Evolutionary conservation across 139 green algal species (phyloP), one percentile per base, ranked within the genome.

Genomic region (Picochlorum sp.): DNA sequence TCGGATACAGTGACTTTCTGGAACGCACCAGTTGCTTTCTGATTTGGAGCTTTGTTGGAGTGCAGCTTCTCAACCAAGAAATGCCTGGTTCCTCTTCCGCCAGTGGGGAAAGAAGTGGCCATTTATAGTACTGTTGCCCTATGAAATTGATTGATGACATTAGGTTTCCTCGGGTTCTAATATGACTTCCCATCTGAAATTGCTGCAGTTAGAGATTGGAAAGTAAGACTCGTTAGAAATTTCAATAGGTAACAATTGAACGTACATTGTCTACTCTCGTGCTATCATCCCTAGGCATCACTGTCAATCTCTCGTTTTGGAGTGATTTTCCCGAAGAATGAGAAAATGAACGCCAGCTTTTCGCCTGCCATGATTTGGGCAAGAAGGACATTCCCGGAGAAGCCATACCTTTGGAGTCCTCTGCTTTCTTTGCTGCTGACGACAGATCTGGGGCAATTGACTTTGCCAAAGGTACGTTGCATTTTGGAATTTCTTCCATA

Each of bases 51-150:
- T 70, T 65, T 5, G 11, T 15, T 15, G 20, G 34, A 4, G 66
- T 30, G 0, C 38, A 49, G 3, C 63, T 44, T 15, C 31, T 31
- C 45, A 65, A 24, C 68, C 72, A 73, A 37, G 60, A 9, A 14
- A 47, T 45, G 2, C 44, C 61, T 6, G 30, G 50, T 49, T 77
- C 68, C 59, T 68, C 68, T 34, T 26, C 47, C 44, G 78, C 80
- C 71, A 80, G 69, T 10, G 85, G 81, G 66, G 86, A 78, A 50
- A 92, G 71, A 72, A 90, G 75, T 3, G 85, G 82, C 58, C 82
- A 72, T 30, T 71, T 80, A 70, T 93, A 94, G 60, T 82, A 72
- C 8, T 88, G 72, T 49, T 74, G 84, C 44, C 62, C 77, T 16
- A 70, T 56, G 34, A 49, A 49, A 66, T 88, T 88, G 24, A 92